phyloP scores from a whole-genome alignment of 192 early-diverging fungal species.

The Spizellomyces punctatus region DNA sequence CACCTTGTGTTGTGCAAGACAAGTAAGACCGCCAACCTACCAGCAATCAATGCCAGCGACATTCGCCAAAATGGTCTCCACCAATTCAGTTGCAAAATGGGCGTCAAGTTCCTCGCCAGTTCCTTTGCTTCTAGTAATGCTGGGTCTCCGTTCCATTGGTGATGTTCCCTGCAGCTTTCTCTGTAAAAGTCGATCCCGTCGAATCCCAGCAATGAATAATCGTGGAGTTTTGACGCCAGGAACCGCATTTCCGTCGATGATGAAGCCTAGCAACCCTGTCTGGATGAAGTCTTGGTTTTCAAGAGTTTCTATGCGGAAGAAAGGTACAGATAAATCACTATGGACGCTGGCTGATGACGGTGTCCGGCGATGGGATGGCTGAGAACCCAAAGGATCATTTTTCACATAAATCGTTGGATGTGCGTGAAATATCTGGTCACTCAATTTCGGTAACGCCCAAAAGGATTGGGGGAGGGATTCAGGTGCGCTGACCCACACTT shows the following conservation, averaged over 20 bases:
- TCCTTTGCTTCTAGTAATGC: background rate
- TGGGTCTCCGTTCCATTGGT: conserved; percentile 5
- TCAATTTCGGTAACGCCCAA: conserved; percentile 77
- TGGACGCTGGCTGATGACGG: background rate
- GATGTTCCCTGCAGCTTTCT: conserved; percentile 26
- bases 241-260: conserved; percentile 27
- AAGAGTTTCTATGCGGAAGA: conserved; percentile 20
- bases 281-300: conserved; percentile 60
- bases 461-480: conserved; percentile 69
- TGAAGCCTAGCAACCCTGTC: conserved; percentile 72
- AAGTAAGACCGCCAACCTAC: background rate
- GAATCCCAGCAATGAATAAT: conserved; percentile 74
- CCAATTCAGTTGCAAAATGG: conserved; percentile 42
- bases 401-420: conserved; percentile 50
- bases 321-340: background rate
- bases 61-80: conserved; percentile 31
- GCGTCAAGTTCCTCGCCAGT: conserved; percentile 16
- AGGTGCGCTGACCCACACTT: conserved; percentile 83
- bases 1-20: no score
- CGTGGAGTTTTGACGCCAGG: conserved; percentile 50
- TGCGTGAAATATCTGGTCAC: conserved; percentile 73
- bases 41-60: conserved; percentile 35
- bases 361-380: background rate
- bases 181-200: conserved; percentile 70
- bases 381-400: background rate